Evolutionary conservation across 169 alveolate genomes (phyloP), one percentile per base, ranked within the genome.

Genomic region (Eimeria tenella): DNA sequence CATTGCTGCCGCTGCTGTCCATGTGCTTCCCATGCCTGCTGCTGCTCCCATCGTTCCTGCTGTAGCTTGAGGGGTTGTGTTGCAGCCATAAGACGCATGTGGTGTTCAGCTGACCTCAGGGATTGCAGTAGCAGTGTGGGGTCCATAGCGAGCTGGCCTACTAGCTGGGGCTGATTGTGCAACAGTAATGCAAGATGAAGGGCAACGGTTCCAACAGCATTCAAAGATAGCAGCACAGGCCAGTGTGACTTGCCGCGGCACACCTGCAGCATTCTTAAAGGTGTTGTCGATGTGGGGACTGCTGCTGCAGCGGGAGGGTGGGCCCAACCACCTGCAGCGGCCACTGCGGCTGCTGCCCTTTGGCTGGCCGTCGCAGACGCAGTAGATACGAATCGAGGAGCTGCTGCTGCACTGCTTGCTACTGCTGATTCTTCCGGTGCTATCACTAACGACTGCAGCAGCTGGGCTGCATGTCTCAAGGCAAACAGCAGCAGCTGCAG

Each of bases 401-500:
- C 83, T 53, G 71, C 23, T 56, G 88, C 71, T 79, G 70, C 71
- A 10, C 11, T 55, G 25, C 53, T 9, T 53, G 73, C 52, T 1
- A 65, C 88, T 83, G 90, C 90, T 82, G 90, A 50, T 15, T 15
- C 90, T 23, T 83, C 62, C 50, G 90, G 90, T 3, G 75, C 73
- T 19, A 25, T 62, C 23, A 42, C 68, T 17, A 23, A 7, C 58
- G 31, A 60, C 90, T 83, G 77, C 90, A 83, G 90, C 90, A 83
- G 75, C 77, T 31, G 31, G 7, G 65, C 90, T 60, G 90, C 90
- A 42, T 83, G 90, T 8, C 75, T 15, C 90, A 83, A 58, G 17
- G 90, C 90, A 17, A 83, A 25, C 56, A 58, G 62, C 75, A 83
- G 75, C 90, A 83, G 90, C 90, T 83, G 90, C 77, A 83, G 58